Base-by-base conservation (phyloP, 139 green algal genomes). In the Dunaliella sp. region DNA sequence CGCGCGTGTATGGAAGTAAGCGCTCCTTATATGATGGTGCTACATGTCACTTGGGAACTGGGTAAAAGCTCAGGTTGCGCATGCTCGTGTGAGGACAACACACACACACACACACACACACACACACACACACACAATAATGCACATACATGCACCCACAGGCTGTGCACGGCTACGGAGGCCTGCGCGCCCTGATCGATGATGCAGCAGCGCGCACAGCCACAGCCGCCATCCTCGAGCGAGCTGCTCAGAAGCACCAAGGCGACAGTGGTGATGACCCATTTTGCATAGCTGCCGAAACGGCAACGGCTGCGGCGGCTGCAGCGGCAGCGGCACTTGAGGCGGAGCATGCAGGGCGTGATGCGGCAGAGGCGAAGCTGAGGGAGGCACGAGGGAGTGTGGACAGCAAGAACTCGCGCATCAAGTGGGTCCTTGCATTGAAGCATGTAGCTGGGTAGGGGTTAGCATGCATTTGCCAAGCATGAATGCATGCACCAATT, bases 391-490 rank as follows among this genome's bases (percentile, higher is more conserved):
- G 85, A 28, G 80, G 78, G 0, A 77, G 35, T 1, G 34, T 90
- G 31, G 84, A 89, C 21, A 85, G 89, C 30, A 93, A 94, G 88
- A 83, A 84, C 0, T 28, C 77, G 3, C 80, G 94, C 3, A 73
- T 91, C 77, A 90, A 83, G 88, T 92, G 33, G 1, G 83, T 75
- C n/a, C n/a, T n/a, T n/a, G n/a, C n/a, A n/a, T n/a, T n/a, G n/a
- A n/a, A n/a, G n/a, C n/a, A n/a, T n/a, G n/a, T n/a, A n/a, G n/a
- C n/a, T n/a, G n/a, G n/a, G n/a, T n/a, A n/a, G n/a, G n/a, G n/a
- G n/a, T n/a, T n/a, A n/a, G n/a, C n/a, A n/a, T n/a, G n/a, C n/a
- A n/a, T n/a, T n/a, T n/a, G n/a, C n/a, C n/a, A n/a, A n/a, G n/a
- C n/a, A n/a, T n/a, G n/a, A n/a, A n/a, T n/a, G n/a, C n/a, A n/a